Evolutionary conservation across 169 alveolate genomes (phyloP).

Genomic region (Condylostoma magnum): DNA sequence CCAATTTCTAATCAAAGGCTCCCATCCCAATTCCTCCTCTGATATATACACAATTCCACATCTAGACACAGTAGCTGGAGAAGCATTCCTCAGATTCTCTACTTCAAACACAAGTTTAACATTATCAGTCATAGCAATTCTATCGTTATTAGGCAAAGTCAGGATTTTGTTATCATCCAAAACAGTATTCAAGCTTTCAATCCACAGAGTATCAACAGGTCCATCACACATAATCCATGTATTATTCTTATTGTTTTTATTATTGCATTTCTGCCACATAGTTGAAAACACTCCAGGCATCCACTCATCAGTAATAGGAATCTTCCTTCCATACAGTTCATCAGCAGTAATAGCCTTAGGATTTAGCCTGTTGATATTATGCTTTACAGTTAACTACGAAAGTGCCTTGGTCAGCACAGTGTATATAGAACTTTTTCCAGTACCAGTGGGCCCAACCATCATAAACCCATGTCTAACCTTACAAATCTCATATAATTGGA

Average conservation of each 20-base stretch:
- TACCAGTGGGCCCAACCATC: conserved; percentile 96
- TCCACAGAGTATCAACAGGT: conserved; percentile 97
- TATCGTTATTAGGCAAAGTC: conserved; percentile 91
- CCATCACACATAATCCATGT: conserved; percentile 97
- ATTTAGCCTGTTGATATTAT: conserved; percentile 89
- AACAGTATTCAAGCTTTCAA: conserved; percentile 95
- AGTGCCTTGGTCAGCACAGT: conserved; percentile 90
- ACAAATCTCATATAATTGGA: conserved; percentile 93
- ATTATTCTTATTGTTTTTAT: conserved; percentile 82
- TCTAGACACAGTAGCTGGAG: conserved; percentile 94
- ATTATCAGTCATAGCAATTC: conserved; percentile 94
- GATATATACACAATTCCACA: conserved; percentile 94
- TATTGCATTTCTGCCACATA: conserved; percentile 93
- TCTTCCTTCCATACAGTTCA: conserved; percentile 90
- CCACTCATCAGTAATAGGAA: conserved; percentile 94
- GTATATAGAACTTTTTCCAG: conserved; percentile 95
- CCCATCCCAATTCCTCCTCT: conserved; percentile 91
- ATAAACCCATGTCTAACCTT: conserved; percentile 97
- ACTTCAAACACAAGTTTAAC: conserved; percentile 93
- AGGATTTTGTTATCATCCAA: conserved; percentile 94
- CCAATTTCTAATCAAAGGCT: conserved; percentile 91
- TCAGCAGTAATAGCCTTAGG: conserved; percentile 96
- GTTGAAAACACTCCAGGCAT: conserved; percentile 94
- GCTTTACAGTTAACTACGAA: conserved; percentile 73
- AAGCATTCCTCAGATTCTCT: conserved; percentile 89